A percentile compares a stretch with the other conserved stretches of the same genome.
These are phyloP conservation scores for Reticulascus tulasneorum DNA, from an alignment of 2,329 filamentous ascomycete genomes.

Conservation along the genomic window DNA sequence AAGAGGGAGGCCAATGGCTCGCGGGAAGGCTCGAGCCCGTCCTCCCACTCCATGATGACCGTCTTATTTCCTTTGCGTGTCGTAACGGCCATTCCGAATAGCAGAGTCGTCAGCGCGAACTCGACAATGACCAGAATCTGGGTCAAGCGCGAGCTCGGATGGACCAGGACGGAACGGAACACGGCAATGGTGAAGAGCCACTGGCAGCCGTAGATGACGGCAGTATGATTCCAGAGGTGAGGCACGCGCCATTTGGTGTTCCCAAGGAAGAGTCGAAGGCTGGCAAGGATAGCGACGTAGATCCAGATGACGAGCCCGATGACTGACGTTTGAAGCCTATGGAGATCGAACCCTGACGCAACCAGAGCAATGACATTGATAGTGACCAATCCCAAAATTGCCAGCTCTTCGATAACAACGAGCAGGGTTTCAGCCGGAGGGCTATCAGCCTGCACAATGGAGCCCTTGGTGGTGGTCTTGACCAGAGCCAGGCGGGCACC, in stretches of 20 bases:
- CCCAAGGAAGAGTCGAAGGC: constrained; percentile 65
- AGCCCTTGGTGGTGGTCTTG: constrained; percentile 59
- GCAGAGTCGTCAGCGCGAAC: constrained; percentile 69
- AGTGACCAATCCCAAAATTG: constrained; percentile 66
- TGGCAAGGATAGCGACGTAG: constrained; percentile 73
- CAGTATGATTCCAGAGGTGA: constrained; percentile 88
- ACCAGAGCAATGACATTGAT: constrained; percentile 64
- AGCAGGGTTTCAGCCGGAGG: constrained; percentile 70
- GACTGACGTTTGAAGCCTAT: constrained; percentile 57
- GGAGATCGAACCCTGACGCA: constrained; percentile 51
- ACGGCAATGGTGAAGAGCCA: constrained; percentile 75
- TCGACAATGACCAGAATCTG: constrained; percentile 66
- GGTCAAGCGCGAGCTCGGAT: constrained; percentile 61
- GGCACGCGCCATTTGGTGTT: constrained; percentile 64
- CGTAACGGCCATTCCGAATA: constrained; percentile 72
- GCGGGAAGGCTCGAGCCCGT: constrained; percentile 77
- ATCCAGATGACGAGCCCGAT: constrained; percentile 71
- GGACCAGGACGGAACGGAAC: constrained; percentile 82
- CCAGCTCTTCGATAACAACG: constrained; percentile 70
- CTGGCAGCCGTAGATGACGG: constrained; percentile 73
- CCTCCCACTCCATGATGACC: constrained; percentile 84
- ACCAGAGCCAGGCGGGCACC: constrained; percentile 54
- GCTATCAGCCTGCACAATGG: constrained; percentile 65
- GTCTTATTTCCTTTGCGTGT: constrained; percentile 91
- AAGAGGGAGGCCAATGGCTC: constrained; percentile 87